Evolutionary conservation across 768 basidiomycete genomes (phyloP).

Genomic region (Tricholoma flavovirens): DNA sequence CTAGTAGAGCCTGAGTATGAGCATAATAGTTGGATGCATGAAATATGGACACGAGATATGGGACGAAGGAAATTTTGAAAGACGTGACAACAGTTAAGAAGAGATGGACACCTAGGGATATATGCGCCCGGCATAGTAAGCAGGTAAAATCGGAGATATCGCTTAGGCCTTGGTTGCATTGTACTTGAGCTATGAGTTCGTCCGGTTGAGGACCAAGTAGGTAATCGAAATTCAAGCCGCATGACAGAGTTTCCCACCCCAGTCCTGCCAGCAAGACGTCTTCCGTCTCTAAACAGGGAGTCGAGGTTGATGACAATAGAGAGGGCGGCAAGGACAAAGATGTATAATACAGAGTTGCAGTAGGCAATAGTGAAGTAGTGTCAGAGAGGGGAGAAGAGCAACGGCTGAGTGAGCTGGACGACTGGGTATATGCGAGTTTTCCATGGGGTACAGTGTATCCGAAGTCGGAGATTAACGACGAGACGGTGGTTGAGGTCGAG

Average conservation of each 20-base stretch:
- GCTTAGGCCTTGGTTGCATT: not conserved
- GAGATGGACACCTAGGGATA: not conserved
- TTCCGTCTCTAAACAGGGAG: not conserved
- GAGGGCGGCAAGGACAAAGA: not conserved
- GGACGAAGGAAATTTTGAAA: not conserved
- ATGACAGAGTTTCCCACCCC: not conserved
- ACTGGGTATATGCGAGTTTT: slow-evolving; percentile 1
- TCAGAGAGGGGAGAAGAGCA: not conserved
- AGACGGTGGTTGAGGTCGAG: not conserved
- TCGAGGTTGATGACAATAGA: not conserved
- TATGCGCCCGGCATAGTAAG: not conserved
- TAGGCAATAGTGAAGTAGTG: not conserved
- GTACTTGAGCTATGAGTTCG: not conserved
- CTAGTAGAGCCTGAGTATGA: not conserved
- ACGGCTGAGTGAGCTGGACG: not conserved
- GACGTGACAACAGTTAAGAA: no score
- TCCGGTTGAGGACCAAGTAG: not conserved
- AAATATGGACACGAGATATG: not conserved
- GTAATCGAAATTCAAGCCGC: not conserved
- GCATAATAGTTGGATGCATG: not conserved
- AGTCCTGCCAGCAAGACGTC: not conserved
- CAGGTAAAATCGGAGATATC: not conserved
- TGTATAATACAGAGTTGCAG: not conserved
- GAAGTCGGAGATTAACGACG: not conserved
- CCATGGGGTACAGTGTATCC: not conserved